phyloP scores from a whole-genome alignment of 2,329 filamentous ascomycete species.

The Trematosphaeria pertusa region DNA sequence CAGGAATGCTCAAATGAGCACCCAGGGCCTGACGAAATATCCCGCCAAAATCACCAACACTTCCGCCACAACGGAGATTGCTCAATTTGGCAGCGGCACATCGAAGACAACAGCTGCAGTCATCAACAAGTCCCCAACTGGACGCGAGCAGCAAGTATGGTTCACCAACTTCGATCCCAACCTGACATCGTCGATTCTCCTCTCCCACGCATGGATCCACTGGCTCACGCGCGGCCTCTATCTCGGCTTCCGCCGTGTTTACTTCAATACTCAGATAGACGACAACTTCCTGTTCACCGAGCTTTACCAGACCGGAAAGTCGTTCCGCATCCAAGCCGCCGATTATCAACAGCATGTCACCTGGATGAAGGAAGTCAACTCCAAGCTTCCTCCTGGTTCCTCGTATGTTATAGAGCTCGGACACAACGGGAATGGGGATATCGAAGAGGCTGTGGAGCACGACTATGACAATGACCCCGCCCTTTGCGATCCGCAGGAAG shows the following conservation, averaged over 20 bases:
- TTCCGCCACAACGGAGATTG: conserved; percentile 59
- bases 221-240: conserved; percentile 66
- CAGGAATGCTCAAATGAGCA: conserved; percentile 27
- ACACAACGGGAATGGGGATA: conserved; percentile 40
- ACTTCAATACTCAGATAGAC: conserved; percentile 64
- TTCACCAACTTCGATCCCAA: conserved; percentile 59
- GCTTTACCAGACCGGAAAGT: conserved; percentile 49
- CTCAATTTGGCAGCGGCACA: conserved; percentile 55
- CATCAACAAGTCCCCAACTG: conserved; percentile 59
- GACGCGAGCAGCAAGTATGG: conserved; percentile 65
- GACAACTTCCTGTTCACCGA: conserved; percentile 62
- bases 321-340: conserved; percentile 53
- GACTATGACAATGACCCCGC: conserved; percentile 27
- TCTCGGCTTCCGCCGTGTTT: conserved; percentile 59
- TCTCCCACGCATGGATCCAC: conserved; percentile 67
- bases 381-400: conserved; percentile 27
- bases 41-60: conserved; percentile 61
- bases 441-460: conserved; percentile 28
- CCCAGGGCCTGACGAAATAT: conserved; percentile 59
- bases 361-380: conserved; percentile 32
- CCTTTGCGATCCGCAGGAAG: conserved; percentile 37
- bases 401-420: conserved; percentile 32
- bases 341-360: conserved; percentile 29
- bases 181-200: conserved; percentile 60
- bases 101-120: conserved; percentile 57